phyloP scores from a whole-genome alignment of 2,329 filamentous ascomycete genomes.

The Penicillium thymicola region DNA sequence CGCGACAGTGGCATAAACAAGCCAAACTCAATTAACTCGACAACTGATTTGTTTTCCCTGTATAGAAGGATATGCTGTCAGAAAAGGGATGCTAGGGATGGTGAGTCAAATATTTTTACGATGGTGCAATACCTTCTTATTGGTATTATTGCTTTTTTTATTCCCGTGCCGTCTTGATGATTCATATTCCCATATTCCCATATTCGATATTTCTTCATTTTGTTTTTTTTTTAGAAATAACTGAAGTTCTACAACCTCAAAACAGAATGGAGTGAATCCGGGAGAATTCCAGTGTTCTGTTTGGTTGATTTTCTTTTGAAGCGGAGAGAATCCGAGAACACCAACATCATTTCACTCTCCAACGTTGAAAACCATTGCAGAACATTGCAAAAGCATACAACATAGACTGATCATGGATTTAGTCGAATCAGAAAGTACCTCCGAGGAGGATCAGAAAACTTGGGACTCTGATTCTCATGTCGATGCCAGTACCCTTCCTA shows the following conservation, averaged over 20 bases:
- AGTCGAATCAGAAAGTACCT: conserved; percentile 36
- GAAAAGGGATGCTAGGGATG: conserved; percentile 23
- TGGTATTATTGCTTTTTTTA: conserved; percentile 4
- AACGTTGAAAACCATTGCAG: conserved; percentile 5
- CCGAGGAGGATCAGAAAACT: conserved; percentile 36
- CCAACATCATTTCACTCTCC: conserved; percentile 18
- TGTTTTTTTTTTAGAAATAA: not conserved
- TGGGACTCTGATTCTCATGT: conserved; percentile 32
- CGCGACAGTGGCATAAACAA: conserved; percentile 1
- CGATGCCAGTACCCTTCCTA: conserved; percentile 21
- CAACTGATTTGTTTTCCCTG: not conserved
- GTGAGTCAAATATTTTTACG: conserved; percentile 25
- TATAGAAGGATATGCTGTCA: conserved; percentile 17
- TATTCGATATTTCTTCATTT: too few species aligned
- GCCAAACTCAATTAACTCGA: not conserved
- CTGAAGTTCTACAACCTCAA: not conserved
- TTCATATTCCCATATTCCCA: conserved; percentile 15
- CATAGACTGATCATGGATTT: conserved; percentile 28
- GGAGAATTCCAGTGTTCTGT: not conserved
- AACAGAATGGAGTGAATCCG: not conserved
- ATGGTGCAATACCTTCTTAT: conserved; percentile 21
- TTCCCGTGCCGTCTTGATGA: conserved; percentile 25
- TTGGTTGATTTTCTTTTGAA: conserved; percentile 1
- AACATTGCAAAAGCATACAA: not conserved
- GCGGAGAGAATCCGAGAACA: conserved; percentile 7